Evolutionary conservation across 2,329 filamentous ascomycete genomes (phyloP), one percentile per base, ranked within the genome.

Genomic region (Furcasterigmium sp.): DNA sequence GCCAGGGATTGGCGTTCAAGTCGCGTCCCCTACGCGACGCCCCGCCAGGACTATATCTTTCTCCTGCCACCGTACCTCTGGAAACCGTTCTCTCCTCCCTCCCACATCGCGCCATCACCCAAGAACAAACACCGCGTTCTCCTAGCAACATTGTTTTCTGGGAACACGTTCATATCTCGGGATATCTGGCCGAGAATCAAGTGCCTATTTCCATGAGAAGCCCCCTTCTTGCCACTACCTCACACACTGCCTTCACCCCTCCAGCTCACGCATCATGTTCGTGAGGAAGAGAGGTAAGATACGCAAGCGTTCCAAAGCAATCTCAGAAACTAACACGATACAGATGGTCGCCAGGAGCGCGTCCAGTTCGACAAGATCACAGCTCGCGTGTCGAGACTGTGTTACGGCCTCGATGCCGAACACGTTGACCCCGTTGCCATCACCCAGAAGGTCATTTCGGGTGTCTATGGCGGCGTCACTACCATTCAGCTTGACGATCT

Each of bases 351-450:
- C 77, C 95, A 97, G 76, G 93, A 98, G 80, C 93, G 93, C 69
- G 93, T 98, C 53, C 93, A 98, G 69, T 98, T 98, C 75, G 93
- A 98, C 79, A 98, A 98, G 76, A 98, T 98, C 80, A 97, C 93
- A 61, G 93, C 93, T 59, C 90, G 93, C 69, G 93, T 98, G 55
- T 97, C 93, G 37, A 84, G 93, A 60, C 78, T 98, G 62, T 98
- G 93, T 80, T 98, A 98, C 68, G 91, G 91, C 54, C 85, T 98
- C 46, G 93, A 98, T 63, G 81, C 87, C 40, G 91, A 78, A 56
- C 93, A 98, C 74, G 88, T 98, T 59, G 93, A 98, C 71, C 89
- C 93, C 44, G 93, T 94, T 53, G 90, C 91, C 60, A 98, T 98
- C 64, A 98, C 93, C 47, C 91, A 95, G 73, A 98, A 97, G 72